Conservation (phyloP, 164 flowering plant genomes). For the Paratinospora sagittata region DNA sequence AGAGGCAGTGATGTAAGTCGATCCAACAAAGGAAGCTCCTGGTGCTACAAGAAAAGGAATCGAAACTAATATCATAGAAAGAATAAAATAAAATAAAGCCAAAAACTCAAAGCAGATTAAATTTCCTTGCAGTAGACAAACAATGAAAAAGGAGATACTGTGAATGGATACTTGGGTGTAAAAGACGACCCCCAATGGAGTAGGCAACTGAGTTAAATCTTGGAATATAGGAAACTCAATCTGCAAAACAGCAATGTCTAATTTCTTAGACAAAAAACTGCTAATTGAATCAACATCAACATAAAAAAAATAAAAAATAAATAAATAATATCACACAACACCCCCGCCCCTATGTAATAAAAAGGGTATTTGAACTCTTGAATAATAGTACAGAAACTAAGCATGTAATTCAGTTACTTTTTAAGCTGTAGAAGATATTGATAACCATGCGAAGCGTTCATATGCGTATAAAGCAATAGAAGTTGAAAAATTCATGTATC, state of each 20-base stretch:
- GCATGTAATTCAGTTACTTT: neutral
- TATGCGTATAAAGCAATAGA: too few relatives aligned
- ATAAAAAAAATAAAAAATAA: neutral
- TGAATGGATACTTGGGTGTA: conserved; percentile 38
- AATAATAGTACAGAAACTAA: neutral
- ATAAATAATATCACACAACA: neutral
- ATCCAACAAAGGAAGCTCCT: conserved; percentile 43
- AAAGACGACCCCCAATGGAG: conserved; percentile 46
- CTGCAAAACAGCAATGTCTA: conserved; percentile 28
- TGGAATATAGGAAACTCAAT: conserved; percentile 54
- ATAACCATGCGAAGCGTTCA: neutral
- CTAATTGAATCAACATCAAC: too few relatives aligned
- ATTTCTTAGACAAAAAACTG: neutral
- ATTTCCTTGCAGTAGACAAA: neutral
- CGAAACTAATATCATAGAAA: neutral
- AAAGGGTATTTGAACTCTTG: neutral
- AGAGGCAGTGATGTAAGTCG: conserved; percentile 49
- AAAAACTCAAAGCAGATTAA: neutral
- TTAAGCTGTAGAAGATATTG: neutral
- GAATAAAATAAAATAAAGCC: neutral
- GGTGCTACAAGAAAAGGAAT: conserved; percentile 31
- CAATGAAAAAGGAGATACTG: neutral
- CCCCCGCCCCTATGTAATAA: neutral
- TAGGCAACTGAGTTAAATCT: conserved; percentile 45
- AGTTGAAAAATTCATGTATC: too few relatives aligned